Percentiles rank a stretch among this genome's conserved stretches.
phyloP scores from a whole-genome alignment of 2,329 filamentous ascomycete genomes.

The Aspergillus chevalieri region DNA sequence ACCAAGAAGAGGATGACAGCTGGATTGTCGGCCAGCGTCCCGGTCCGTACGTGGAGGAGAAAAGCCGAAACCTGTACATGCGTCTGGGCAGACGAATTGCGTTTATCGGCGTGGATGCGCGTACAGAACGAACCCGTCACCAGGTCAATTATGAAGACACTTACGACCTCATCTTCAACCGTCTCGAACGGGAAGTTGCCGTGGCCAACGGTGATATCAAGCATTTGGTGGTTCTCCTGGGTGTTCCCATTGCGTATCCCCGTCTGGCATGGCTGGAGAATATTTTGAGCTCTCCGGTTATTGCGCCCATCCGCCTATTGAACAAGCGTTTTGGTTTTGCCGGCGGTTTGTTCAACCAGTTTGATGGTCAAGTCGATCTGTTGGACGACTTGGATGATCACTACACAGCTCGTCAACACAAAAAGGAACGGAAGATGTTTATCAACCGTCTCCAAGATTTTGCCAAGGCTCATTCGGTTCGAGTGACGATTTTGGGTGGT shows the following conservation, averaged over 20 bases:
- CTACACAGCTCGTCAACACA: slow-evolving; percentile 88
- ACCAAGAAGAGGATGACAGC: slow-evolving; percentile 56
- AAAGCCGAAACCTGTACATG: slow-evolving; percentile 56
- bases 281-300: slow-evolving; percentile 76
- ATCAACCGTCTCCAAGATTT: slow-evolving; percentile 59
- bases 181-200: slow-evolving; percentile 47
- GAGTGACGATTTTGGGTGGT: slow-evolving; percentile 58
- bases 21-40: slow-evolving; percentile 74
- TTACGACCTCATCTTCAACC: slow-evolving; percentile 54
- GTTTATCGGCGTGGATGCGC: slow-evolving; percentile 55
- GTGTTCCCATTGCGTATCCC: slow-evolving; percentile 63
- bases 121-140: slow-evolving; percentile 75
- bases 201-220: slow-evolving; percentile 52
- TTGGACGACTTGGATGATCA: slow-evolving; percentile 62
- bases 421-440: slow-evolving; percentile 73
- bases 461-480: slow-evolving; percentile 49
- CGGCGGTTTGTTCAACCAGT: slow-evolving; percentile 83
- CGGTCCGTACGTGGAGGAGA: slow-evolving; percentile 61
- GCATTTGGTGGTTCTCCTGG: slow-evolving; percentile 58
- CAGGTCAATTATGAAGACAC: slow-evolving; percentile 80
- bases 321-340: slow-evolving; percentile 86
- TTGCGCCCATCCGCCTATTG: slow-evolving; percentile 80
- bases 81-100: slow-evolving; percentile 61
- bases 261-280: slow-evolving; percentile 96
- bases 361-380: slow-evolving; percentile 69